phyloP scores from a whole-genome alignment of 169 alveolate genomes.

The Perkinsus olseni region DNA sequence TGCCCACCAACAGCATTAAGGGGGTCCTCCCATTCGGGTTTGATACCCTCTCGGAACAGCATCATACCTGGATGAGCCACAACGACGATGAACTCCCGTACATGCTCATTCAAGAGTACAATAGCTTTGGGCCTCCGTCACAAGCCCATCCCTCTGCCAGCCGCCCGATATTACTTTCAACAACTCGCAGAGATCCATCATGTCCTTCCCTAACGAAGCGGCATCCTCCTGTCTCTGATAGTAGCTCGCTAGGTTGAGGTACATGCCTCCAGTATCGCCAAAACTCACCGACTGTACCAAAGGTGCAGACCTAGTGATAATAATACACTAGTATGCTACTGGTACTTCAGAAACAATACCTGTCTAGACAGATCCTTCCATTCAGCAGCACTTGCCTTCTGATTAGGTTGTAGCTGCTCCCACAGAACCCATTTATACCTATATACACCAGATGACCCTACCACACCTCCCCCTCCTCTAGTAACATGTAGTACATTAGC shows the following conservation, averaged over 20 bases:
- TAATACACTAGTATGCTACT: background rate
- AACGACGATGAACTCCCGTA: too few relatives aligned
- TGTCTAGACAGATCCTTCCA: background rate
- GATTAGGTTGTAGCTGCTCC: background rate
- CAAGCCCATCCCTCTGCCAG: too few relatives aligned
- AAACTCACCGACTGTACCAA: slow-evolving; percentile 29
- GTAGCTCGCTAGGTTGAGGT: slow-evolving; percentile 62
- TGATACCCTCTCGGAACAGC: slow-evolving; percentile 44
- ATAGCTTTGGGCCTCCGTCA: too few relatives aligned
- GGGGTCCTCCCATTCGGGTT: slow-evolving; percentile 65
- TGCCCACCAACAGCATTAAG: slow-evolving; percentile 59
- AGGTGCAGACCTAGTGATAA: slow-evolving; percentile 6
- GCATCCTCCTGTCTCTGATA: slow-evolving; percentile 33
- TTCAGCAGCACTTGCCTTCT: background rate
- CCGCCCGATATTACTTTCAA: background rate
- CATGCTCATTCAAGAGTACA: too few relatives aligned
- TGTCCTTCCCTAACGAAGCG: slow-evolving; percentile 23
- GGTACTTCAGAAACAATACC: background rate
- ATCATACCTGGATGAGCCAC: background rate
- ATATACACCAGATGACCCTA: background rate
- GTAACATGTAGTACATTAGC: background rate
- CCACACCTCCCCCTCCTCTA: background rate
- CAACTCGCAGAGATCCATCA: slow-evolving; percentile 26
- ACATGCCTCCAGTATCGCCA: slow-evolving; percentile 63
- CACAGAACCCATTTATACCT: background rate